Percentiles rank a stretch among this genome's conserved stretches.
Conservation (phyloP, 805 yeast species). For the Candida dendrica region DNA sequence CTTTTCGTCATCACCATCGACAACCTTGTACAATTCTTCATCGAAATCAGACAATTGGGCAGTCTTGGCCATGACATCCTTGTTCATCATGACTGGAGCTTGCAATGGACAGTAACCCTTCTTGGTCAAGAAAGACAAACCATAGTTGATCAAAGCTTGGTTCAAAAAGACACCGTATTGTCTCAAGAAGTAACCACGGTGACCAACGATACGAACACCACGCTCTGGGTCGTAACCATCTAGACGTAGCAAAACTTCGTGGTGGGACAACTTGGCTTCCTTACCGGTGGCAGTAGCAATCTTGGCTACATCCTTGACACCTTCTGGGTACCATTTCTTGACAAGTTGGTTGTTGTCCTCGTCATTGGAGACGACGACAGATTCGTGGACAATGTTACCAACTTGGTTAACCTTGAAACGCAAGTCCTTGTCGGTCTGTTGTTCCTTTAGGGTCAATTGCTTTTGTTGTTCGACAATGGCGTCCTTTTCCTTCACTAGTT, state of each 20-base stretch:
- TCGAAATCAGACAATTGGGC: conserved; percentile 97
- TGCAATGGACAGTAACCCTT: conserved; percentile 85
- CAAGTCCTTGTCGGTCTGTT: conserved; percentile 68
- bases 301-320: conserved; percentile 48
- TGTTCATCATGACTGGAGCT: conserved; percentile 99
- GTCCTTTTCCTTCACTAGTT: conserved; percentile 76
- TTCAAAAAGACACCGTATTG: conserved; percentile 94
- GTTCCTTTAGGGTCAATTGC: conserved; percentile 58
- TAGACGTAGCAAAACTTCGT: conserved; percentile 85
- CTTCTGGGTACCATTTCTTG: conserved; percentile 82
- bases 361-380: conserved; percentile 79
- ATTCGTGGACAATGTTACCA: conserved; percentile 91
- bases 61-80: conserved; percentile 98
- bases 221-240: conserved; percentile 99
- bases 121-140: conserved; percentile 73
- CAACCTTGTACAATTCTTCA: conserved; percentile 94
- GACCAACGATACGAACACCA: conserved; percentile 96
- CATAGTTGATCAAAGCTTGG: conserved; percentile 97
- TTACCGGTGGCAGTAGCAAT: conserved; percentile 73
- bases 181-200: conserved; percentile 95
- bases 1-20: conserved; percentile 96
- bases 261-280: conserved; percentile 82
- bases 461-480: conserved; percentile 64
- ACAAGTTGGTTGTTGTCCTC: conserved; percentile 89
- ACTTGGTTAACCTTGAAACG: conserved; percentile 79